A percentile compares a stretch with the other conserved stretches of the same genome.
These are phyloP conservation scores for Rubroshorea leprosula DNA, from an alignment of 345 rosid genomes.

Conservation along the genomic window DNA sequence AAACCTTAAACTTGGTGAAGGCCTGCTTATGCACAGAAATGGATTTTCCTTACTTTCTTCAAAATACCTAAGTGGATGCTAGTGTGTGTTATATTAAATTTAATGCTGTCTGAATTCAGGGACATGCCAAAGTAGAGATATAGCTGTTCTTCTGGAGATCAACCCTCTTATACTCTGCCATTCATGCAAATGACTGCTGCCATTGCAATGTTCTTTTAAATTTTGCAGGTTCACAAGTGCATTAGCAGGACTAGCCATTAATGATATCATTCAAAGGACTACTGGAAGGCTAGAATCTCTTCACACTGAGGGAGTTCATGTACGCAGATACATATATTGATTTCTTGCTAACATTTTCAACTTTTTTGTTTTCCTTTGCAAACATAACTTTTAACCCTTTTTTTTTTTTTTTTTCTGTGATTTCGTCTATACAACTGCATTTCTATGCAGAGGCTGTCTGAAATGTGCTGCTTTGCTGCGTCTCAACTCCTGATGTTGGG, in stretches of 20 bases:
- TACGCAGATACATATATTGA: conserved; percentile 28
- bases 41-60: conserved; percentile 7
- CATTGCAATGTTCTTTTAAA: not conserved
- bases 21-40: not conserved
- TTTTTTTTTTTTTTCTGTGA: not conserved
- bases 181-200: not conserved
- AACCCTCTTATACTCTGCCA: not conserved
- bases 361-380: not conserved
- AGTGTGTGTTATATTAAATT: not conserved
- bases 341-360: conserved; percentile 8
- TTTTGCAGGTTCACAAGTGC: conserved; percentile 76
- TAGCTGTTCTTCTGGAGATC: no score
- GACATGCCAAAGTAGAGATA: no score
- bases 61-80: not conserved
- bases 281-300: conserved; percentile 81
- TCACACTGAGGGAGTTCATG: conserved; percentile 98
- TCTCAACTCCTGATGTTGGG: conserved; percentile 74
- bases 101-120: no score
- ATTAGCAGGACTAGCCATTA: conserved; percentile 48
- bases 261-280: conserved; percentile 80
- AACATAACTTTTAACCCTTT: not conserved
- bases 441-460: conserved; percentile 84
- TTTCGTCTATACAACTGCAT: conserved; percentile 7
- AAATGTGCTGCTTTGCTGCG: conserved; percentile 84
- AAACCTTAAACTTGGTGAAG: not conserved